Evolutionary conservation across 768 basidiomycete species (phyloP), one percentile per base, ranked within the genome.

Genomic region (Termitomyces eurrhizus): DNA sequence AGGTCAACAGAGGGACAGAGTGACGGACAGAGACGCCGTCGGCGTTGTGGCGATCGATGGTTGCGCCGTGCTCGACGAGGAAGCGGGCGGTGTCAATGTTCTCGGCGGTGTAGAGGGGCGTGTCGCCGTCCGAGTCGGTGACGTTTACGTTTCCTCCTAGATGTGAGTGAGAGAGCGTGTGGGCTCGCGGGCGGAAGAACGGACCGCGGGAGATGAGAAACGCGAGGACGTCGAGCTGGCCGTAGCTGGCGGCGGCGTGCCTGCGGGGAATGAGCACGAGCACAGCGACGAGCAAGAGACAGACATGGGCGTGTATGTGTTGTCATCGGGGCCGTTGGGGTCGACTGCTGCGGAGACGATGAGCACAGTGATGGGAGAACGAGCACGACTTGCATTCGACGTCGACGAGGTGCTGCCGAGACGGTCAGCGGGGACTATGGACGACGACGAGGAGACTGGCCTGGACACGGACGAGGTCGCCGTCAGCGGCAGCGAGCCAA

Each of bases 241-340:
- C 92, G 68, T 96, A 97, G 1, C 94, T 96, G 1, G 95, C 94
- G 14, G 95, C 94, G 18, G 95, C 95, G 74, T 97, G 94, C 87
- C 90, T 92, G 58, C 5, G 11, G 26, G 8, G 24, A 7, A 26
- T 26, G 24, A 49, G 64, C 52, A n/a, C 44, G 49, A 58, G 65
- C 56, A 59, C 53, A 36, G 50, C 58, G 53, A 59, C 60, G 58
- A 57, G 42, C 48, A 52, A 52, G 46, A 46, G 41, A 69, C 79
- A 52, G 69, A 86, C 90, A 93, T 92, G 39, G 92, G 90, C 0
- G 92, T 93, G 73, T 93, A 93, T 36, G 90, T 89, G 76, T 81
- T 79, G 7, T 71, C 68, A 68, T 93, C 92, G 6, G 88, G 86
- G 16, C 73, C 76, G 66, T 93, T 93, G 37, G 92, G 87, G 44